These are phyloP conservation scores for Gryganskiella cystojenkinii DNA, from an alignment of 192 early-diverging fungal genomes.

Conservation along the genomic window DNA sequence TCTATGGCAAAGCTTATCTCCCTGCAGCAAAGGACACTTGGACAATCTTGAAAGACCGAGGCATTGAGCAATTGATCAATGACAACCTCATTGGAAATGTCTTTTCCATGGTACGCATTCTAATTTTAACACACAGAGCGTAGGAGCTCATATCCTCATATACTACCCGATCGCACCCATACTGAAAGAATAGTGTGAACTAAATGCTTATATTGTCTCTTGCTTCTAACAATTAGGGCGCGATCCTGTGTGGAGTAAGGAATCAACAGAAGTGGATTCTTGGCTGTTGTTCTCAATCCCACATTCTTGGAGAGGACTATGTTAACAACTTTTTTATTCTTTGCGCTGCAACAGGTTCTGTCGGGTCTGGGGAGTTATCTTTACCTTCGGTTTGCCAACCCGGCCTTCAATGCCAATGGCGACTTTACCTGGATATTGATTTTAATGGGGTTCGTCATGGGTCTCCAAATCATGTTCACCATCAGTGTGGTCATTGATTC, in stretches of 20 bases:
- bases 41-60: slow-evolving; percentile 83
- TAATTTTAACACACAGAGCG: no score
- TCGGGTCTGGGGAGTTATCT: slow-evolving; percentile 57
- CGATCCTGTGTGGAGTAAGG: slow-evolving; percentile 50
- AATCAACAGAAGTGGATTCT: no score
- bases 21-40: slow-evolving; percentile 86
- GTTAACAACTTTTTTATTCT: no score
- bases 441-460: slow-evolving; percentile 81
- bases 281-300: no score
- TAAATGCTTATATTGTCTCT: no score
- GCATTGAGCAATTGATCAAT: slow-evolving; percentile 88
- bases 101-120: slow-evolving; percentile 80
- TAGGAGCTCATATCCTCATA: no score
- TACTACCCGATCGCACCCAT: no score
- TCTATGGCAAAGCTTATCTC: slow-evolving; percentile 85
- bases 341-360: slow-evolving; percentile 13
- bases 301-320: no score
- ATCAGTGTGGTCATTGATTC: slow-evolving; percentile 85
- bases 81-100: slow-evolving; percentile 94
- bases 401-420: slow-evolving; percentile 11
- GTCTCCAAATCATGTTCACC: slow-evolving; percentile 84
- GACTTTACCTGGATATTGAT: slow-evolving; percentile 56
- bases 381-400: slow-evolving; percentile 46
- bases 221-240: no score
- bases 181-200: no score